phyloP scores from a whole-genome alignment of 2,329 filamentous ascomycete genomes.

The Exophiala calicioides region DNA sequence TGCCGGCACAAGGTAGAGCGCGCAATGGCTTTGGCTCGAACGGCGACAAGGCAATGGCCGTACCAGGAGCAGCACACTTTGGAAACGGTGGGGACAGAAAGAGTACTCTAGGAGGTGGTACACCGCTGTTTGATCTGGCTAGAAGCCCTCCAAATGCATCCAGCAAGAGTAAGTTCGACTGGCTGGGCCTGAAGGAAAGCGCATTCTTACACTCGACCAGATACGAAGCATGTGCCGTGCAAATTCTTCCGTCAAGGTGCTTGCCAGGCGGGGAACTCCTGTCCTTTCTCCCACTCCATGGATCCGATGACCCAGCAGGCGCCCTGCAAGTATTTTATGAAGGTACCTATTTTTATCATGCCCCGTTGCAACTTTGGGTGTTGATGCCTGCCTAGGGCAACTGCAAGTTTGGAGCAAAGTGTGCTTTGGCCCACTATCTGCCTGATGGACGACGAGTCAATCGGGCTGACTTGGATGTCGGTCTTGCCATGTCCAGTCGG shows the following conservation, averaged over 20 bases:
- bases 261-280: constrained; percentile 93
- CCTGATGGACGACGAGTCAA: constrained; percentile 93
- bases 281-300: constrained; percentile 93
- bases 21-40: constrained; percentile 19
- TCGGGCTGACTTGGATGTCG: constrained; percentile 56
- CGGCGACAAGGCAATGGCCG: constrained; percentile 24
- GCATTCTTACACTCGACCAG: constrained; percentile 48
- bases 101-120: constrained; percentile 26
- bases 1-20: constrained; percentile 16
- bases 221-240: constrained; percentile 96
- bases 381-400: constrained; percentile 67
- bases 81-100: constrained; percentile 24
- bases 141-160: constrained; percentile 49
- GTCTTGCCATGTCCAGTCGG: constrained; percentile 47
- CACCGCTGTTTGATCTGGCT: constrained; percentile 44
- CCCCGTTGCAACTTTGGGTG: constrained; percentile 26
- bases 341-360: constrained; percentile 59
- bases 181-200: background rate
- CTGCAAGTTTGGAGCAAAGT: constrained; percentile 98
- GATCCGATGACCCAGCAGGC: constrained; percentile 81
- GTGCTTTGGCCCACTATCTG: constrained; percentile 92
- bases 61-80: constrained; percentile 16
- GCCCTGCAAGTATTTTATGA: constrained; percentile 97
- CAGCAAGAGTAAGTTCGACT: constrained; percentile 40
- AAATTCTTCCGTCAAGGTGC: constrained; percentile 98